These are phyloP conservation scores for Thraustotheca clavata DNA, from an alignment of 352 stramenopile species.

Conservation along the genomic window DNA sequence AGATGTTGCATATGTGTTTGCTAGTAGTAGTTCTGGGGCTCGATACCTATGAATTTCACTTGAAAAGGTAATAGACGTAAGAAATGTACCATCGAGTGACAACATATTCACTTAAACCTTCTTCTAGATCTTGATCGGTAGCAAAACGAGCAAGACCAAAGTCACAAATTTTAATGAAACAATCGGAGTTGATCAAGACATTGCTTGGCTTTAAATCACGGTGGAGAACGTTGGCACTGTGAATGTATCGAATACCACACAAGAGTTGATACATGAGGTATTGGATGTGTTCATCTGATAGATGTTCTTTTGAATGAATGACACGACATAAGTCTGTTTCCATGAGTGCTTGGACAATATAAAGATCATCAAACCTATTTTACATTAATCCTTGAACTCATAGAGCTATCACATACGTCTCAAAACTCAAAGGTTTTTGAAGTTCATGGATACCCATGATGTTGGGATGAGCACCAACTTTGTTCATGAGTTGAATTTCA, in stretches of 20 bases:
- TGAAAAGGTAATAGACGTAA: not conserved
- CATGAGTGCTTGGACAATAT: slow-evolving; percentile 97
- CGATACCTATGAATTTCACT: slow-evolving; percentile 30
- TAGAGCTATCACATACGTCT: slow-evolving; percentile 24
- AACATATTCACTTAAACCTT: slow-evolving; percentile 89
- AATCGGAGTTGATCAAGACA: slow-evolving; percentile 93
- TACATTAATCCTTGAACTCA: not conserved
- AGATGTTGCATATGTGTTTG: slow-evolving; percentile 75
- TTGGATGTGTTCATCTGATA: slow-evolving; percentile 92
- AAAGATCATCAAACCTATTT: slow-evolving; percentile 91
- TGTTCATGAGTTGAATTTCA: slow-evolving; percentile 86
- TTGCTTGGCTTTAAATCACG: slow-evolving; percentile 97
- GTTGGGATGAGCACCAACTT: slow-evolving; percentile 59
- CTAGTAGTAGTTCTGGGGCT: slow-evolving; percentile 73
- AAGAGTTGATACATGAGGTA: slow-evolving; percentile 96
- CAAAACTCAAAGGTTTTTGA: slow-evolving; percentile 70
- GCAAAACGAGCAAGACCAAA: slow-evolving; percentile 80
- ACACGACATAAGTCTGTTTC: slow-evolving; percentile 93
- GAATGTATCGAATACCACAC: slow-evolving; percentile 92
- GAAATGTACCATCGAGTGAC: slow-evolving; percentile 85
- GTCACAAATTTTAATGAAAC: slow-evolving; percentile 80
- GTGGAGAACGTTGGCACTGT: slow-evolving; percentile 93
- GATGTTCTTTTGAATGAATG: slow-evolving; percentile 80
- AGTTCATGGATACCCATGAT: slow-evolving; percentile 80
- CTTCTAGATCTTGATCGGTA: slow-evolving; percentile 65